These are phyloP conservation scores for Agaricus bisporus DNA, from an alignment of 768 basidiomycete species.

Conservation along the genomic window DNA sequence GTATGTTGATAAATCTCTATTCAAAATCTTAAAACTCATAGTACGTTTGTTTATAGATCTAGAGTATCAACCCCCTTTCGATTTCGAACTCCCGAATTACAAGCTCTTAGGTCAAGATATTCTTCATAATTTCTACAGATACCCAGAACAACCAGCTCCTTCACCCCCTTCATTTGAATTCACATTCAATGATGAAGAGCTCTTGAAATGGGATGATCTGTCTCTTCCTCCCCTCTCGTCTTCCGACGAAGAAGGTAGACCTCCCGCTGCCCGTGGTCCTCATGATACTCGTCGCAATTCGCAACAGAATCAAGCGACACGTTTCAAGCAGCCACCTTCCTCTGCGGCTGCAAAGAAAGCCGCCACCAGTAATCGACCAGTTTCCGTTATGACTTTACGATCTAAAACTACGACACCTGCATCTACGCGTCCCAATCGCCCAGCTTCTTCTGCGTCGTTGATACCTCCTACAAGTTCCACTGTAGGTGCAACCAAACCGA, in stretches of 20 bases:
- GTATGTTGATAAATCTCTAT: constrained; percentile 17
- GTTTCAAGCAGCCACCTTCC: background rate
- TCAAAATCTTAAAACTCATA: background rate
- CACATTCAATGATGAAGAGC: constrained; percentile 16
- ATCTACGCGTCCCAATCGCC: no score
- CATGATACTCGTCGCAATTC: no score
- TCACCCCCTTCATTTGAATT: constrained; percentile 23
- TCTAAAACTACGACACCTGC: no score
- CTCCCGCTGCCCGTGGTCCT: background rate
- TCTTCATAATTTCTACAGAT: constrained; percentile 26
- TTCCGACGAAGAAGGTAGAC: constrained; percentile 12
- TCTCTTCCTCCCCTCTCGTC: constrained; percentile 22
- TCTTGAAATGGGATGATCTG: constrained; percentile 22
- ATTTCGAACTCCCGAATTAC: constrained; percentile 40
- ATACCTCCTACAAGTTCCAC: no score
- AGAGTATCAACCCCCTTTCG: constrained; percentile 36
- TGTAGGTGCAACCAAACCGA: no score
- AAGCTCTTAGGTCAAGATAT: constrained; percentile 32
- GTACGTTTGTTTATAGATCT: constrained; percentile 25
- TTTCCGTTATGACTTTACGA: no score
- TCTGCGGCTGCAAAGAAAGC: background rate
- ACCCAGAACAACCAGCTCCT: constrained; percentile 21
- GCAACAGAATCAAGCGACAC: background rate
- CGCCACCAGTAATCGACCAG: no score
- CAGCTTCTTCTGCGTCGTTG: no score